Percentiles rank a stretch among this genome's conserved stretches.
Conservation (phyloP, 495 filamentous ascomycete genomes). For the Penicillium tannophilum region DNA sequence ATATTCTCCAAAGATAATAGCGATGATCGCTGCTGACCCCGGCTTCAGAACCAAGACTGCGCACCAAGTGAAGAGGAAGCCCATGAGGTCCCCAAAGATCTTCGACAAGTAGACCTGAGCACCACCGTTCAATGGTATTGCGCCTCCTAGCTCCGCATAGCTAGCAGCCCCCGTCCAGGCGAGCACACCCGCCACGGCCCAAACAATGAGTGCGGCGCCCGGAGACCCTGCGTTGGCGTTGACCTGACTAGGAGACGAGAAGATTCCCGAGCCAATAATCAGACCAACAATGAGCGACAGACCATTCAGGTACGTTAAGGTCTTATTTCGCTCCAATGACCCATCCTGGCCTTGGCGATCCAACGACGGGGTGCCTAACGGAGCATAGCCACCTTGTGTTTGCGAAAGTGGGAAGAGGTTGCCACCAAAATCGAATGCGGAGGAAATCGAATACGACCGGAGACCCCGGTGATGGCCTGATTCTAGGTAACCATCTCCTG, state of each 20-base stretch:
- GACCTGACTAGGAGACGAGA: conserved; percentile 92
- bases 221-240: conserved; percentile 91
- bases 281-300: conserved; percentile 86
- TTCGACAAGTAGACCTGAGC: conserved; percentile 91
- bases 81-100: conserved; percentile 89
- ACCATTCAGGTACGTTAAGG: conserved; percentile 90
- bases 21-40: conserved; percentile 88
- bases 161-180: conserved; percentile 97
- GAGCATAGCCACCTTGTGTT: conserved; percentile 78
- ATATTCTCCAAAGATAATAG: conserved; percentile 98
- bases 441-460: conserved; percentile 85
- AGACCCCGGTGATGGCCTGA: conserved; percentile 50
- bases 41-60: conserved; percentile 94
- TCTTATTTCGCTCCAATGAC: conserved; percentile 91
- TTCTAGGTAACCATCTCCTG: conserved; percentile 47
- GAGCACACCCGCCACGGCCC: conserved; percentile 84
- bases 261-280: conserved; percentile 97
- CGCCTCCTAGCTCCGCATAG: conserved; percentile 94
- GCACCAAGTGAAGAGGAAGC: conserved; percentile 95
- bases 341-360: conserved; percentile 52
- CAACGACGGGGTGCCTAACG: conserved; percentile 70
- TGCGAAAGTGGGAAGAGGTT: conserved; percentile 93
- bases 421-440: conserved; percentile 89
- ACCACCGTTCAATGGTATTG: conserved; percentile 94
- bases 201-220: conserved; percentile 85